Base-by-base conservation (phyloP, 164 flowering plant genomes). In the Dillenia turbinata region DNA sequence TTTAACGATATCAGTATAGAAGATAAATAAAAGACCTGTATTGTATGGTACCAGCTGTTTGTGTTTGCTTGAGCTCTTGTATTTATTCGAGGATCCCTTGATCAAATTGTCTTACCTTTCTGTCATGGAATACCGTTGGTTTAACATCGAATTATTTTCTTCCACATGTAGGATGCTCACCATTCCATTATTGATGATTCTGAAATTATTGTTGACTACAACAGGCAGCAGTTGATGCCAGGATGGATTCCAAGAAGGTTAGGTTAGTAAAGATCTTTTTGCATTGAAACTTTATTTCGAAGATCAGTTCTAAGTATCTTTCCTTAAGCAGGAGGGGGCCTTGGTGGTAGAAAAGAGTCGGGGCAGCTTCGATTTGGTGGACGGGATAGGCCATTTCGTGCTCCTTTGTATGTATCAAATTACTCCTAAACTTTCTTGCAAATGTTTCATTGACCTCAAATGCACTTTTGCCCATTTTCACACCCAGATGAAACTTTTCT, bases 351-450 rank as follows among this genome's bases (percentile, higher is more conserved):
- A 71, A 94, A 94, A 69, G 97, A 89, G 60, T 94, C 98, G 8
- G 97, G 98, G 10, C 98, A 94, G 76, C 96, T 94, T 68, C 96
- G 98, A 17, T 94, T 90, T 77, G 96, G 98, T 61, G 98, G 98
- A 68, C 88, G 97, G 51, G 98, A 94, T 62, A 83, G 96, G 70
- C 97, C 98, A 62, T 94, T 94, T 70, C 87, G 93, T 66, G 97
- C 98, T 79, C 98, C 98, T 15, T 62, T 94, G 98, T 93, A 84
- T 62, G 89, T 46, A 53, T 47, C 47, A 19, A 1, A 19, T 19
- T 19, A 19, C 22, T 19, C 22, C 22, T 19, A 19, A 19, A 19
- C 22, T 19, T 19, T 1, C 22, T 19, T 19, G 22, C 22, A 19
- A 19, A 19, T 19, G 22, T 19, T 19, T 19, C 22, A 19, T 19